Evolutionary conservation across 805 yeast genomes (phyloP), one percentile per base, ranked within the genome.

Genomic region (Torulaspora franciscae): DNA sequence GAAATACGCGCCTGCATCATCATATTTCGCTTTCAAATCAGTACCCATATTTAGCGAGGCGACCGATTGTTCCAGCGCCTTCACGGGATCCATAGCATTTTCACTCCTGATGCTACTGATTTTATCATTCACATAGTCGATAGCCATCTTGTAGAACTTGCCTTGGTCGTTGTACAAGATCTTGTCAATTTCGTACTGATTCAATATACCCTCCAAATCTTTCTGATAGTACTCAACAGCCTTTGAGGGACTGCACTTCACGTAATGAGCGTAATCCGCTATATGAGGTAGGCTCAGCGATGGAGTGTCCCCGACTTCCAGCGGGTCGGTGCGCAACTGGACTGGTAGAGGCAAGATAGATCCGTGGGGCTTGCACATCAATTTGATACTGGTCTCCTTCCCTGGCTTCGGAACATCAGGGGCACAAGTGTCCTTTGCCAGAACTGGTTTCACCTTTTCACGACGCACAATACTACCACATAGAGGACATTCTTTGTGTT

Each of bases 401-500:
- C 80, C 80, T 1, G 75, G 64, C 36, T 68, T 70, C 0, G 95
- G 90, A 0, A 67, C 68, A 46, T 78, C 85, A 47, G 76, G 75
- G 35, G 77, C 65, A 42, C 76, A 81, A 48, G 78, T 81, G 6
- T 73, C 64, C 37, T 59, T 59, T 38, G 74, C 71, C 37, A 77
- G 56, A 0, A 85, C 96, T 0, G 95, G 89, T 44, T 81, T 75
- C 7, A 82, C 69, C 41, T 79, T 81, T 22, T 74, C 73, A 17
- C 74, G 73, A 43, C 73, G 70, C 8, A 83, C 71, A 32, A 68
- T 65, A 37, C 80, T 78, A 3, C 80, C 72, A 65, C 97, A 90
- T 22, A 90, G 64, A 0, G 97, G 97, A 62, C 97, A 90, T 36
- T 80, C 86, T 42, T 79, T 79, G 45, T 74, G 73, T 56, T 75